Evolutionary conservation across 257 asterid genomes (phyloP).

Genomic region (Echites panduratus): DNA sequence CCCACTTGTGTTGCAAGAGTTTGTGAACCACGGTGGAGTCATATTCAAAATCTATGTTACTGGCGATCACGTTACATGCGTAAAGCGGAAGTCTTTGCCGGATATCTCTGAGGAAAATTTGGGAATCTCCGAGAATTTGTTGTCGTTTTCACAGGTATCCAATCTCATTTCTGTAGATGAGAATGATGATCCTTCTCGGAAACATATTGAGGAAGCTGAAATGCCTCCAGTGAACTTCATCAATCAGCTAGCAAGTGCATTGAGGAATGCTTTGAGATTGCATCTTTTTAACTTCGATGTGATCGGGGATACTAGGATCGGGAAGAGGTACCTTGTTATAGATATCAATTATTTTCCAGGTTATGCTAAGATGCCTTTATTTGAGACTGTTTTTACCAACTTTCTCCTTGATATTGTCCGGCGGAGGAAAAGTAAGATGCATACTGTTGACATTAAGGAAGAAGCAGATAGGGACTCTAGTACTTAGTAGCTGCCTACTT

Average conservation of each 20-base stretch:
- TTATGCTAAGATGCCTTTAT: slow-evolving; percentile 64
- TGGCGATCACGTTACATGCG: slow-evolving; percentile 56
- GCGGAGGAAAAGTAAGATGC: slow-evolving; percentile 5
- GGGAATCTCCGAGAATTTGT: slow-evolving; percentile 22
- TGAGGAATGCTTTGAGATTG: slow-evolving; percentile 57
- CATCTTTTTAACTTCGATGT: slow-evolving; percentile 78
- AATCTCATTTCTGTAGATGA: slow-evolving; percentile 34
- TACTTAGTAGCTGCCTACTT: neutral
- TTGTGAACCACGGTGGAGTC: slow-evolving; percentile 85
- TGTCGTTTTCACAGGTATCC: slow-evolving; percentile 74
- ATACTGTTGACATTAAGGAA: neutral
- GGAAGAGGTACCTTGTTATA: slow-evolving; percentile 54
- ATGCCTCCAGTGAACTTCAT: slow-evolving; percentile 55
- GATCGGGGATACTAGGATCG: slow-evolving; percentile 50
- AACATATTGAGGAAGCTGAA: slow-evolving; percentile 41
- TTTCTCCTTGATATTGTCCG: slow-evolving; percentile 58
- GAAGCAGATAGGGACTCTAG: neutral
- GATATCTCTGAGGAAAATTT: slow-evolving; percentile 38
- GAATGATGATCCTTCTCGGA: slow-evolving; percentile 28
- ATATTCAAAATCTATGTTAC: slow-evolving; percentile 79
- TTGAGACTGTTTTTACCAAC: slow-evolving; percentile 55
- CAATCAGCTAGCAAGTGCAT: slow-evolving; percentile 43
- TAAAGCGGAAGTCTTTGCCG: slow-evolving; percentile 65
- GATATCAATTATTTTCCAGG: slow-evolving; percentile 92
- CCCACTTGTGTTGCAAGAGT: slow-evolving; percentile 73